phyloP scores from a whole-genome alignment of 139 green algal genomes.

The Axilococcus clingmanii region DNA sequence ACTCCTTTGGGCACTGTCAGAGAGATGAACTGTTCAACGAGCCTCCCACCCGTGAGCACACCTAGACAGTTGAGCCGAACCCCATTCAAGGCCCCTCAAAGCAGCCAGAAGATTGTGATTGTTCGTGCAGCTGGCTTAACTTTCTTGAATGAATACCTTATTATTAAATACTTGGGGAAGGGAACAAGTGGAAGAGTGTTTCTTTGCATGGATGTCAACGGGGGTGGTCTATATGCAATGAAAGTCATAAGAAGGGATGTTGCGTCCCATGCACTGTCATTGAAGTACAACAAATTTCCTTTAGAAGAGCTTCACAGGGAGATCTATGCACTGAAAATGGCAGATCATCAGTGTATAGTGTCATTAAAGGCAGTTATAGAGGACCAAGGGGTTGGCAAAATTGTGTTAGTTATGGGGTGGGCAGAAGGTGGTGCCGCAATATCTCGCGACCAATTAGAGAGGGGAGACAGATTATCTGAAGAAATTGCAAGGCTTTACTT shows the following conservation, averaged over 20 bases:
- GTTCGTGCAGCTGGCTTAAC: slow-evolving; percentile 61
- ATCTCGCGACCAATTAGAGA: slow-evolving; percentile 52
- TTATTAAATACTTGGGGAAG: slow-evolving; percentile 70
- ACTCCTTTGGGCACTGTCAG: too few relatives aligned
- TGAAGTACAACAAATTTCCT: slow-evolving; percentile 47
- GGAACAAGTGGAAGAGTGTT: slow-evolving; percentile 71
- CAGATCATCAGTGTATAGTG: slow-evolving; percentile 64
- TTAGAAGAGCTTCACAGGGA: not conserved
- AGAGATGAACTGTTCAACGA: too few relatives aligned
- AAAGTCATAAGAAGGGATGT: slow-evolving; percentile 45
- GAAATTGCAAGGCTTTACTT: slow-evolving; percentile 61
- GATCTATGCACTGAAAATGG: not conserved
- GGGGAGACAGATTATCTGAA: slow-evolving; percentile 48
- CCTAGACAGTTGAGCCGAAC: not conserved
- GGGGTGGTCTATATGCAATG: slow-evolving; percentile 67
- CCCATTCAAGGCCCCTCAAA: not conserved
- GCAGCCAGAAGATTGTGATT: not conserved
- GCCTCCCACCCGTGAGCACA: not conserved
- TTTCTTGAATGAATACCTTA: slow-evolving; percentile 77
- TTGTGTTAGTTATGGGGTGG: slow-evolving; percentile 81
- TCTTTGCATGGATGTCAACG: slow-evolving; percentile 65
- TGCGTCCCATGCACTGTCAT: slow-evolving; percentile 15
- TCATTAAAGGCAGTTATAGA: slow-evolving; percentile 69
- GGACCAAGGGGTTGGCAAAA: slow-evolving; percentile 52
- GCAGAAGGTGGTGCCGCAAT: slow-evolving; percentile 67